Conservation (phyloP, 2,329 filamentous ascomycete species). For the Epichloe elymi region DNA sequence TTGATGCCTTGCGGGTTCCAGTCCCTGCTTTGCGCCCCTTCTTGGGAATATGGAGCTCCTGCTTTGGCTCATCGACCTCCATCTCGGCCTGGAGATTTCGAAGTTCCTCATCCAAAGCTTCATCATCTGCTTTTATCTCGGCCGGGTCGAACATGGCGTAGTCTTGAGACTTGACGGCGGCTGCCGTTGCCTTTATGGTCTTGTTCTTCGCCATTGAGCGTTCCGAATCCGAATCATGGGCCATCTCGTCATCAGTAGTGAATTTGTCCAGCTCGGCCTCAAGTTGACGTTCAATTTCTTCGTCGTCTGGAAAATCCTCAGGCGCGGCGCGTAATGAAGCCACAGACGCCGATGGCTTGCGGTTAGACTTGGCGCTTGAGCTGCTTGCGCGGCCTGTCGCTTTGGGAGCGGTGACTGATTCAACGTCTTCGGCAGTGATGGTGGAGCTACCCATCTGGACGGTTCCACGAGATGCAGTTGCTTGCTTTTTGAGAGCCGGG, state of each 20-base stretch:
- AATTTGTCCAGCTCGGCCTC: constrained; percentile 50
- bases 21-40: constrained; percentile 39
- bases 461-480: constrained; percentile 37
- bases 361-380: constrained; percentile 25
- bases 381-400: constrained; percentile 19
- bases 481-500: constrained; percentile 46
- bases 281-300: constrained; percentile 52
- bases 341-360: constrained; percentile 34
- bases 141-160: constrained; percentile 41
- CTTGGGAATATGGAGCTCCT: constrained; percentile 34
- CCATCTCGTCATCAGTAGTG: constrained; percentile 37
- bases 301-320: constrained; percentile 40
- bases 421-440: constrained; percentile 26
- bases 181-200: constrained; percentile 16
- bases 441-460: constrained; percentile 26
- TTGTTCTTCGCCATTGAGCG: constrained; percentile 18
- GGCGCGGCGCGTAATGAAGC: constrained; percentile 27
- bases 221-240: constrained; percentile 33
- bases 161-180: constrained; percentile 20
- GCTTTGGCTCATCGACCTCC: constrained; percentile 23
- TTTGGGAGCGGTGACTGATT: constrained; percentile 25
- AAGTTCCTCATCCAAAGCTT: constrained; percentile 37
- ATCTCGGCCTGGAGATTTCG: constrained; percentile 36
- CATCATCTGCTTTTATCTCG: constrained; percentile 31
- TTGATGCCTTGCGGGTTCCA: constrained; percentile 37